phyloP scores from a whole-genome alignment of 352 stramenopile genomes.

The Globisporangium middletonii region DNA sequence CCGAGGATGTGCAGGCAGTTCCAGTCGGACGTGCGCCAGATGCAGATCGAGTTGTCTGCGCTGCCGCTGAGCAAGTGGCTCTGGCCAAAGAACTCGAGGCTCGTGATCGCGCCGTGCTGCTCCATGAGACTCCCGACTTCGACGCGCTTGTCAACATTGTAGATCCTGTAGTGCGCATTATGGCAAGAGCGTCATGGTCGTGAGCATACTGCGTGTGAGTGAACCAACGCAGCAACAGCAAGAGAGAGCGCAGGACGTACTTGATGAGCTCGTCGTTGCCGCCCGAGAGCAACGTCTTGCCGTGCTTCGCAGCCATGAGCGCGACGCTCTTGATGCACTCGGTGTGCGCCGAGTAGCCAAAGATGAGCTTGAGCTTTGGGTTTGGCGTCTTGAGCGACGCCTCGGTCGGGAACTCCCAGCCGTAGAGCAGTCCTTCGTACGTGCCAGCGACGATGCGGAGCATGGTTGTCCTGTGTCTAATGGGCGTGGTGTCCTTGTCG shows the following conservation, averaged over 20 bases:
- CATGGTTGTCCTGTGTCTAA: slow-evolving; percentile 20
- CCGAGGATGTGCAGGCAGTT: slow-evolving; percentile 87
- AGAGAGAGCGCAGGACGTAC: slow-evolving; percentile 19
- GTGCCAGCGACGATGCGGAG: slow-evolving; percentile 80
- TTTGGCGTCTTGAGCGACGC: slow-evolving; percentile 16
- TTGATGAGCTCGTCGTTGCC: slow-evolving; percentile 87
- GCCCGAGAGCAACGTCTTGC: slow-evolving; percentile 79
- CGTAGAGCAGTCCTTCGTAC: slow-evolving; percentile 85
- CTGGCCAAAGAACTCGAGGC: slow-evolving; percentile 82
- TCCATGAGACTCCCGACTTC: slow-evolving; percentile 86
- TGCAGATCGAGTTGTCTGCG: slow-evolving; percentile 85
- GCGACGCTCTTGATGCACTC: slow-evolving; percentile 86
- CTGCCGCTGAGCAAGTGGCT: slow-evolving; percentile 85
- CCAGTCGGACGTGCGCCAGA: slow-evolving; percentile 88
- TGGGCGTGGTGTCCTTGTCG: background rate
- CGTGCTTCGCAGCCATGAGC: slow-evolving; percentile 71
- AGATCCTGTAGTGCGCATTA: slow-evolving; percentile 44
- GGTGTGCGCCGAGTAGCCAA: slow-evolving; percentile 75
- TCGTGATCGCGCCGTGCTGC: slow-evolving; percentile 81
- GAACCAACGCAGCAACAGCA: background rate
- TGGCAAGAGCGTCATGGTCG: background rate
- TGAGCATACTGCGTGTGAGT: background rate
- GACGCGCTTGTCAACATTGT: slow-evolving; percentile 85
- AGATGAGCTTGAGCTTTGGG: slow-evolving; percentile 78
- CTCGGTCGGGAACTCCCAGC: slow-evolving; percentile 57